Evolutionary conservation across 495 filamentous ascomycete species (phyloP).

Genomic region (Aspergillus cavernicola): DNA sequence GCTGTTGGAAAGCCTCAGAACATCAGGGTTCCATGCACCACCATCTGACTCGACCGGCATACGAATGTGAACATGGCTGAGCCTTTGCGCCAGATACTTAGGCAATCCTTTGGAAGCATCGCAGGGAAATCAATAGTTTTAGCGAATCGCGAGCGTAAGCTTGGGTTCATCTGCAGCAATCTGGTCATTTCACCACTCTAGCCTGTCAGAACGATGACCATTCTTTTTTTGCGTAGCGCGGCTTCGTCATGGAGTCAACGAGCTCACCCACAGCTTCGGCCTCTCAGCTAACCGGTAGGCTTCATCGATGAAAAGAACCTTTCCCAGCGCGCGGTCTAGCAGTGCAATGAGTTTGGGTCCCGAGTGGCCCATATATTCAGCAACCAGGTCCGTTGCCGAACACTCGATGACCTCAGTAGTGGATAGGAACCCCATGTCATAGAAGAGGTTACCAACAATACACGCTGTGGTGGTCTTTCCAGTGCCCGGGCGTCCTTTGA

Average conservation of each 20-base stretch:
- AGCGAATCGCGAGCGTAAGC: no score
- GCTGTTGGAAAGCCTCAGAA: no score
- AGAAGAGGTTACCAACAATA: constrained; percentile 23
- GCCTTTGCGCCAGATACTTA: no score
- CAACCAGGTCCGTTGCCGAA: constrained; percentile 38
- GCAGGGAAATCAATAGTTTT: no score
- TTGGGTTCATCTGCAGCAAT: no score
- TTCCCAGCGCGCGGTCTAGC: constrained; percentile 58
- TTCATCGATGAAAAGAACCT: constrained; percentile 66
- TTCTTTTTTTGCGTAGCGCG: no score
- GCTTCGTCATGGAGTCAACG: constrained; percentile 61
- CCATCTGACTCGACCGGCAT: no score
- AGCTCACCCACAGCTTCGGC: neutral
- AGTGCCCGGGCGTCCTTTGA: constrained; percentile 27
- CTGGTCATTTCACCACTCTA: no score
- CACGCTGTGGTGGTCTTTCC: constrained; percentile 47
- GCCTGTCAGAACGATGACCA: no score
- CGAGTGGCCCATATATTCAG: constrained; percentile 35
- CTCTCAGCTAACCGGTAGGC: constrained; percentile 56
- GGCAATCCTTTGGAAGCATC: no score
- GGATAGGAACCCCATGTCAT: constrained; percentile 39
- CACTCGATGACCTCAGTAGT: constrained; percentile 33
- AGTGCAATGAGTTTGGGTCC: constrained; percentile 39
- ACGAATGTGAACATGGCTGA: no score
- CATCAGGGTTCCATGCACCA: no score